Evolutionary conservation across 139 green algal genomes (phyloP).

Genomic region (Desmodesmus armatus): DNA sequence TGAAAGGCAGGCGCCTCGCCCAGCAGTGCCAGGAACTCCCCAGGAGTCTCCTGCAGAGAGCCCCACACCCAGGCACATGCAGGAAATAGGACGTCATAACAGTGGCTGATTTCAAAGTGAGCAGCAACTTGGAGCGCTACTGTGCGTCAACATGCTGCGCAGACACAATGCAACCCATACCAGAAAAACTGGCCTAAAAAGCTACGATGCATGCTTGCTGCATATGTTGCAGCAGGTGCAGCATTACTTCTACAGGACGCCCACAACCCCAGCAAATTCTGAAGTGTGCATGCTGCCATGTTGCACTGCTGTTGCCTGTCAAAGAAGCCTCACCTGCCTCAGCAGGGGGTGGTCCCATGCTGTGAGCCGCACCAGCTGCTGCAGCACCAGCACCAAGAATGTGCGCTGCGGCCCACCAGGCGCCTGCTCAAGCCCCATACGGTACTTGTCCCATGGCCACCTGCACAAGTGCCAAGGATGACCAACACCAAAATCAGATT

Average conservation of each 20-base stretch:
- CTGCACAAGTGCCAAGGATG: conserved; percentile 33
- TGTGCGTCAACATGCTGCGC: too few relatives aligned
- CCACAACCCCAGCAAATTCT: background rate
- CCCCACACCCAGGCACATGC: too few relatives aligned
- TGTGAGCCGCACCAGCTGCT: conserved; percentile 77
- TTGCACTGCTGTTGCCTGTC: background rate
- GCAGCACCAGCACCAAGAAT: conserved; percentile 74
- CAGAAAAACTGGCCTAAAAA: too few relatives aligned
- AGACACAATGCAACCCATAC: too few relatives aligned
- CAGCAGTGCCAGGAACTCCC: conserved; percentile 68
- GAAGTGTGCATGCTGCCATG: background rate
- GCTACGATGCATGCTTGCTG: too few relatives aligned
- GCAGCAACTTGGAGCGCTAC: too few relatives aligned
- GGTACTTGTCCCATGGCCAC: conserved; percentile 87
- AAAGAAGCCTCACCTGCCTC: background rate
- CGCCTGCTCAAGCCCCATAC: conserved; percentile 57
- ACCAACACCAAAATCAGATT: background rate
- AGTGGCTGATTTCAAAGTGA: too few relatives aligned
- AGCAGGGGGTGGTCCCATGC: conserved; percentile 57
- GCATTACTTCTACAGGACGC: background rate
- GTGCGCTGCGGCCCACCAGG: conserved; percentile 73
- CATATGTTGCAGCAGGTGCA: background rate
- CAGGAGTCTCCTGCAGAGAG: conserved; percentile 60
- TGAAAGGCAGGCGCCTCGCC: conserved; percentile 60
- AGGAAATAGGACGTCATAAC: too few relatives aligned